Percentiles rank a stretch among this genome's conserved stretches.
Evolutionary conservation across 2,329 filamentous ascomycete species (phyloP).

Genomic region (Hypomyces rosellus): DNA sequence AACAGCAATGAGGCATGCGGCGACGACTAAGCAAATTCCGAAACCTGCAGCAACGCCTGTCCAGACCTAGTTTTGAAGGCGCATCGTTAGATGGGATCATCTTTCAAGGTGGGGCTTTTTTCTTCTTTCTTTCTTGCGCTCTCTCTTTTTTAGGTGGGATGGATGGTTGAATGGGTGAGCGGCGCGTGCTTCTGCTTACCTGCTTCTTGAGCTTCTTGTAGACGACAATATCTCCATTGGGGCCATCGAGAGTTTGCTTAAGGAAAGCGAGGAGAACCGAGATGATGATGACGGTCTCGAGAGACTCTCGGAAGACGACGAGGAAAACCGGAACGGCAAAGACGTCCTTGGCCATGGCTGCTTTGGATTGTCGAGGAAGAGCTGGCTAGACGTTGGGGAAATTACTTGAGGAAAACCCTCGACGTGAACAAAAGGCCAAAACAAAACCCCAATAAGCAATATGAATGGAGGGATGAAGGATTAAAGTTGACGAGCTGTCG

Average conservation of each 20-base stretch:
- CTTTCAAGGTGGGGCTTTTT: background rate
- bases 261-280: constrained; percentile 82
- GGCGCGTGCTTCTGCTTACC: constrained; percentile 31
- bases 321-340: constrained; percentile 82
- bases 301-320: constrained; percentile 78
- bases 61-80: constrained; percentile 45
- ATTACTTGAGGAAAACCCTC: background rate
- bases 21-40: constrained; percentile 58
- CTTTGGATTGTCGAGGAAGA: background rate
- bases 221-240: constrained; percentile 51
- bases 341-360: constrained; percentile 56
- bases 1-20: constrained; percentile 61
- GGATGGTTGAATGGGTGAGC: background rate
- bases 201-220: constrained; percentile 65
- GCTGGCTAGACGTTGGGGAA: background rate
- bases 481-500: no score
- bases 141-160: background rate
- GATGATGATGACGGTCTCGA: constrained; percentile 79
- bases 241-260: constrained; percentile 68
- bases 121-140: background rate
- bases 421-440: background rate
- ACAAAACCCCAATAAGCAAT: no score
- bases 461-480: no score
- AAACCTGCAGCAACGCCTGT: constrained; percentile 57
- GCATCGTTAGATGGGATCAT: no score